A percentile compares a stretch with the other conserved stretches of the same genome.
Conservation (phyloP, 139 green algal genomes). For the Chlamydomonas sp. region DNA sequence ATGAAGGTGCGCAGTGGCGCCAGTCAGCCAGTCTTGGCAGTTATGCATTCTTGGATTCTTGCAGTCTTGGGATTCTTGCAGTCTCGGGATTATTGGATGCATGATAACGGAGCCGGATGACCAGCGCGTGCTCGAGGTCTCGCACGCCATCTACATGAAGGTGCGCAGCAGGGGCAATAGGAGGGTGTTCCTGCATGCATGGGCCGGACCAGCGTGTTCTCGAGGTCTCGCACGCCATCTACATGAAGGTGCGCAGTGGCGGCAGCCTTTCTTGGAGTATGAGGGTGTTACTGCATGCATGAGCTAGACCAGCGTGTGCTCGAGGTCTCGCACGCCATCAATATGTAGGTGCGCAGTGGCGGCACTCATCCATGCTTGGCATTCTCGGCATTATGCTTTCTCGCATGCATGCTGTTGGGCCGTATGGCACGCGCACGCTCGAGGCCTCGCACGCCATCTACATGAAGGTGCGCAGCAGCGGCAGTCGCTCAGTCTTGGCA, state of each 20-base stretch:
- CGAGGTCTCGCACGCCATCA: slow-evolving; percentile 70
- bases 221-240: slow-evolving; percentile 70
- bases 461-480: slow-evolving; percentile 36
- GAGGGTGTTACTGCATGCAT: no score
- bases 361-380: neutral
- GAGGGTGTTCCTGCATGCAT: no score
- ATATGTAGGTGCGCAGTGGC: slow-evolving; percentile 56
- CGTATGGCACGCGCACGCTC: slow-evolving; percentile 80
- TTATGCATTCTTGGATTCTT: no score
- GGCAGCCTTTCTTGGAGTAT: no score
- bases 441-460: slow-evolving; percentile 75
- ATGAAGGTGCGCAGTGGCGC: slow-evolving; percentile 42
- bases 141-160: slow-evolving; percentile 71
- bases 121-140: slow-evolving; percentile 58
- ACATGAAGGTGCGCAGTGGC: slow-evolving; percentile 56
- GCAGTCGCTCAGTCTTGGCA: slow-evolving; percentile 86
- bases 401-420: no score
- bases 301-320: slow-evolving; percentile 80
- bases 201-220: slow-evolving; percentile 77
- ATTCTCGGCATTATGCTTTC: no score
- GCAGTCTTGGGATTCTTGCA: no score
- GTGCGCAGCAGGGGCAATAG: slow-evolving; percentile 66
- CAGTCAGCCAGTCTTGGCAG: neutral
- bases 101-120: no score
- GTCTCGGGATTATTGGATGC: no score